Evolutionary conservation across 2,329 filamentous ascomycete genomes (phyloP).

Genomic region (Taxawa tesnikishii): DNA sequence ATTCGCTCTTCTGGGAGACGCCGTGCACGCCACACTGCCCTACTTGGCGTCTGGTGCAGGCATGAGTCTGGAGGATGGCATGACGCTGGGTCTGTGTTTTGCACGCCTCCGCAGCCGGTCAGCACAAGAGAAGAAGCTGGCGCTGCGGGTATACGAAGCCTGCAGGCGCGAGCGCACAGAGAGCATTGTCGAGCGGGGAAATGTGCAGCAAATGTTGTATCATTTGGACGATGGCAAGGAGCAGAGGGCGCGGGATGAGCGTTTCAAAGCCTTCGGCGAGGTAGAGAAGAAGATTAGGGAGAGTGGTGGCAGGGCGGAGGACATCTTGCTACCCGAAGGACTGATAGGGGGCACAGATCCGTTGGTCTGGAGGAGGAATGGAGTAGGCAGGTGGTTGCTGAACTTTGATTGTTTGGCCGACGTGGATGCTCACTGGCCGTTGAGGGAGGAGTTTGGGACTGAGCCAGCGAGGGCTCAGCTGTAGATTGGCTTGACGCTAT

Average conservation of each 20-base stretch:
- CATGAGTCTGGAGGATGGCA: conserved; percentile 50
- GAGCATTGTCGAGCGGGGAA: conserved; percentile 46
- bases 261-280: conserved; percentile 2
- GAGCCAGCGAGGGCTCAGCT: conserved; percentile 1
- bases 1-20: conserved; percentile 50
- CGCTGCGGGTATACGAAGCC: conserved; percentile 39
- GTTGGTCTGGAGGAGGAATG: conserved; percentile 5
- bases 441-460: not conserved
- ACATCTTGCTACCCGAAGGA: not conserved
- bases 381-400: conserved; percentile 6
- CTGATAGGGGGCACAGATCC: conserved; percentile 2
- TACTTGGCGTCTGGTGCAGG: conserved; percentile 48
- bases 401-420: conserved; percentile 4
- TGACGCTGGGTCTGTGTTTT: conserved; percentile 44
- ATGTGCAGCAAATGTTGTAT: conserved; percentile 49
- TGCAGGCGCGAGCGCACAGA: conserved; percentile 47
- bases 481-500: no score
- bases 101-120: conserved; percentile 31
- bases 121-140: conserved; percentile 23
- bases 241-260: conserved; percentile 26
- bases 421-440: conserved; percentile 3
- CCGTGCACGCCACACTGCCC: conserved; percentile 52
- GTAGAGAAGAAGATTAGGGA: conserved; percentile 1
- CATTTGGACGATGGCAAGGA: conserved; percentile 47
- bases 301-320: not conserved